Conservation (phyloP, 257 asterid genomes). For the Scutellaria minor region DNA sequence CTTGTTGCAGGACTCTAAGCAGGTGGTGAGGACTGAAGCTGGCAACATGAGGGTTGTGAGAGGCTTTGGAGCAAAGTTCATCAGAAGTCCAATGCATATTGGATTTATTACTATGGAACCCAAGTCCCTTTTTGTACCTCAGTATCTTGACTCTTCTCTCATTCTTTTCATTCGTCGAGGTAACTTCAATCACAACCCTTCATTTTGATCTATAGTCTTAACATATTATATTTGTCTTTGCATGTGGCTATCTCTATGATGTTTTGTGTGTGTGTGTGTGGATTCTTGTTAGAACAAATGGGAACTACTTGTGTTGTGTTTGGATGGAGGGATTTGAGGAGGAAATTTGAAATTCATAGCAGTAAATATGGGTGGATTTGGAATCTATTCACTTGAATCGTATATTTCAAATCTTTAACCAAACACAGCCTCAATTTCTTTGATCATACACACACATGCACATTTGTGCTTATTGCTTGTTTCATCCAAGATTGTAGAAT, state of each 20-base stretch:
- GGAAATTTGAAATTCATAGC: too few species aligned
- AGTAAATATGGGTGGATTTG: too few species aligned
- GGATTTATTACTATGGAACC: slow-evolving; percentile 95
- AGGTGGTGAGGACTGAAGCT: slow-evolving; percentile 67
- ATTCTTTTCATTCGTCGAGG: slow-evolving; percentile 79
- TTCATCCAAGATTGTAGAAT: too few species aligned
- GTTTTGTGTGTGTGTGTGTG: neutral
- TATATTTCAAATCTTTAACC: too few species aligned
- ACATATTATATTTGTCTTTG: too few species aligned
- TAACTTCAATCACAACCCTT: slow-evolving; percentile 2
- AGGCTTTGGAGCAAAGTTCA: slow-evolving; percentile 39
- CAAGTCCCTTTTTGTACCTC: slow-evolving; percentile 73
- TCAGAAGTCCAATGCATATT: slow-evolving; percentile 56
- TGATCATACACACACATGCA: neutral
- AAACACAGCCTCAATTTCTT: neutral
- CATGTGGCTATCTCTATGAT: too few species aligned
- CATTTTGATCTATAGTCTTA: too few species aligned
- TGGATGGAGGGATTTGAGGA: too few species aligned
- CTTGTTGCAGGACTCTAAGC: slow-evolving; percentile 59
- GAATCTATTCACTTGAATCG: too few species aligned
- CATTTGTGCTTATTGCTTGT: too few species aligned
- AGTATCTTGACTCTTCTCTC: slow-evolving; percentile 76
- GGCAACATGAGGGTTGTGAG: slow-evolving; percentile 72
- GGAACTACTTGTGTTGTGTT: too few species aligned
- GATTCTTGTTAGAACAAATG: too few species aligned